Percentiles rank a stretch among this genome's conserved stretches.
phyloP scores from a whole-genome alignment of 192 early-diverging fungal species.

The Phycomyces blakesleeanus region DNA sequence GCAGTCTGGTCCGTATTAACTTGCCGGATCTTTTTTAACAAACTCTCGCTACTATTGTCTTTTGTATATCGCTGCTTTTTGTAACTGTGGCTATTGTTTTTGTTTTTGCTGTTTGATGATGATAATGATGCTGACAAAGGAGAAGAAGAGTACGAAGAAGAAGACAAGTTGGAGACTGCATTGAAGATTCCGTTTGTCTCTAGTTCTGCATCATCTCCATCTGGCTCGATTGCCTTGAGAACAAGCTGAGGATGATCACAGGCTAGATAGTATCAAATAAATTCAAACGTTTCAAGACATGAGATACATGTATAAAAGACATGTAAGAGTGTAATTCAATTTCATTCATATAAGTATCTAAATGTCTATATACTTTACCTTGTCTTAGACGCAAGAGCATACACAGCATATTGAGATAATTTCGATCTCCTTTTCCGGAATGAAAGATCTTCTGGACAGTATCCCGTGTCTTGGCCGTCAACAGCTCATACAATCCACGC shows the following conservation, averaged over 20 bases:
- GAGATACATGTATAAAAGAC: too few species aligned
- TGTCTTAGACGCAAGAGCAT: slow-evolving; percentile 36
- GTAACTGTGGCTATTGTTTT: too few species aligned
- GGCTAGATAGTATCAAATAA: too few species aligned
- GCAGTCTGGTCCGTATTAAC: background rate
- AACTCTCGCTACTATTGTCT: too few species aligned
- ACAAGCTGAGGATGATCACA: slow-evolving; percentile 39
- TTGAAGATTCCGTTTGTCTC: background rate
- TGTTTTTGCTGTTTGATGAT: too few species aligned
- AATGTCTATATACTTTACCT: slow-evolving; percentile 24
- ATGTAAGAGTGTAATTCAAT: too few species aligned
- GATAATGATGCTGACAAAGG: too few species aligned
- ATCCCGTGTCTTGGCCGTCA: slow-evolving; percentile 36
- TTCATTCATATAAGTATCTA: background rate
- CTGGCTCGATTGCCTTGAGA: slow-evolving; percentile 27
- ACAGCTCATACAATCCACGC: slow-evolving; percentile 54
- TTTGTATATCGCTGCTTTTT: too few species aligned
- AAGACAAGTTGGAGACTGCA: background rate
- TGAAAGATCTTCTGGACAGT: slow-evolving; percentile 23
- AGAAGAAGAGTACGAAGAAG: too few species aligned
- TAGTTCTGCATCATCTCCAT: slow-evolving; percentile 25
- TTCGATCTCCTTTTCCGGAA: slow-evolving; percentile 27
- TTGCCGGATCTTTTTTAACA: too few species aligned
- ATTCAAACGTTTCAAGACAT: too few species aligned
- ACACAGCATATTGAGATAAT: slow-evolving; percentile 39